phyloP scores from a whole-genome alignment of 768 basidiomycete species.

The Amanita thiersii region DNA sequence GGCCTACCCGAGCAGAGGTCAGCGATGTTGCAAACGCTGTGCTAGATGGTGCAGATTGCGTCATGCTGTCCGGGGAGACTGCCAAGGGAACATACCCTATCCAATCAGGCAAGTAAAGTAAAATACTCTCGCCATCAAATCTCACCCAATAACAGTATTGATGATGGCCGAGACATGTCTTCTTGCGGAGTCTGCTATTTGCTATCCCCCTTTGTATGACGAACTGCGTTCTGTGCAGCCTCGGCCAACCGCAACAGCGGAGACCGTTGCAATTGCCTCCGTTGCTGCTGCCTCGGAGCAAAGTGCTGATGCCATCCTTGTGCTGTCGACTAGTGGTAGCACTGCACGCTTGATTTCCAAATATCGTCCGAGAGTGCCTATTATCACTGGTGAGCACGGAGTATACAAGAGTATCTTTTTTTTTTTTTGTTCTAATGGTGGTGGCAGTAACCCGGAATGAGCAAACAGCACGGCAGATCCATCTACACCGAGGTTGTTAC shows the following conservation, averaged over 20 bases:
- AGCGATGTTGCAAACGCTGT: slow-evolving; percentile 99
- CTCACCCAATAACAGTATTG: slow-evolving; percentile 45
- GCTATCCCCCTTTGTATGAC: slow-evolving; percentile 91
- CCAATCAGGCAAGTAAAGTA: slow-evolving; percentile 64
- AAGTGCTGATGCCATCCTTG: slow-evolving; percentile 89
- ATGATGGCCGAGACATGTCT: slow-evolving; percentile 99
- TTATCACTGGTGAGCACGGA: slow-evolving; percentile 72
- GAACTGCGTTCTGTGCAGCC: slow-evolving; percentile 73
- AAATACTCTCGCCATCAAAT: slow-evolving; percentile 1
- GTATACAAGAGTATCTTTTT: slow-evolving; percentile 1
- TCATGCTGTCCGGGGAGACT: slow-evolving; percentile 99
- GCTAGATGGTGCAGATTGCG: slow-evolving; percentile 97
- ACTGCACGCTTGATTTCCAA: slow-evolving; percentile 95
- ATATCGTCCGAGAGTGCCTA: slow-evolving; percentile 89
- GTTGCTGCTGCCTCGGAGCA: slow-evolving; percentile 96
- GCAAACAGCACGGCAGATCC: slow-evolving; percentile 93
- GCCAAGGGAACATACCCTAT: slow-evolving; percentile 97
- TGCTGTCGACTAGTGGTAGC: slow-evolving; percentile 94
- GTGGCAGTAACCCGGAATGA: slow-evolving; percentile 87
- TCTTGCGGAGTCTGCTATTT: slow-evolving; percentile 92
- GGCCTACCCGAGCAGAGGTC: slow-evolving; percentile 97
- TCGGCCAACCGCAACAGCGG: slow-evolving; percentile 87
- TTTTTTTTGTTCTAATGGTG: not conserved
- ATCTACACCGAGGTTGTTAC: slow-evolving; percentile 94
- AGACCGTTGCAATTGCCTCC: slow-evolving; percentile 94